Percentiles rank a stretch among this genome's conserved stretches.
Evolutionary conservation across 2,329 filamentous ascomycete species (phyloP).

Genomic region (Penicillium polonicum): DNA sequence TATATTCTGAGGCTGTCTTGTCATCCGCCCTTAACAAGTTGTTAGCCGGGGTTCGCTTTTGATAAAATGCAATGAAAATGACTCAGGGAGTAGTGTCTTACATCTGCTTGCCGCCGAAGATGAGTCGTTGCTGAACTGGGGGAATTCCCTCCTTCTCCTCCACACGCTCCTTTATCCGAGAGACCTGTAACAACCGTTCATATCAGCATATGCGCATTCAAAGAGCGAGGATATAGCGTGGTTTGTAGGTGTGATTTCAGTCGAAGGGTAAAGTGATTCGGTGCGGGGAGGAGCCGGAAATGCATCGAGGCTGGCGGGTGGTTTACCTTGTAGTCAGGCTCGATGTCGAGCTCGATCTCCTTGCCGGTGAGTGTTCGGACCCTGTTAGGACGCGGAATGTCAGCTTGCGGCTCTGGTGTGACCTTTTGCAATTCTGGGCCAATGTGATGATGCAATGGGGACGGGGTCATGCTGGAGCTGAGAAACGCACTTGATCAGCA

Average conservation of each 20-base stretch:
- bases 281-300: constrained; percentile 3
- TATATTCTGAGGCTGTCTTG: constrained; percentile 87
- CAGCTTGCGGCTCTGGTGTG: constrained; percentile 13
- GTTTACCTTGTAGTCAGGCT: constrained; percentile 81
- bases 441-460: constrained; percentile 21
- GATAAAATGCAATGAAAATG: not conserved
- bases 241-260: not conserved
- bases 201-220: not conserved
- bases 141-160: constrained; percentile 99
- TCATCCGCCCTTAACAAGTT: constrained; percentile 75
- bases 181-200: constrained; percentile 58
- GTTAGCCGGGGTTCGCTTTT: not conserved
- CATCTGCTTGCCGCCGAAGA: constrained; percentile 98
- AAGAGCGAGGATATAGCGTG: not conserved
- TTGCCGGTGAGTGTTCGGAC: constrained; percentile 97
- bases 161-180: constrained; percentile 96
- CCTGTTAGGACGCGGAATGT: constrained; percentile 50
- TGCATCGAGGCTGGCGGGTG: not conserved
- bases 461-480: not conserved
- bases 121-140: constrained; percentile 91
- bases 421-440: constrained; percentile 6
- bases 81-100: constrained; percentile 44
- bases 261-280: not conserved
- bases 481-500: constrained; percentile 53
- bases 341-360: constrained; percentile 98